Percentiles rank a stretch among this genome's conserved stretches.
Evolutionary conservation across 495 filamentous ascomycete species (phyloP).

Genomic region (Trichoderma gamsii): DNA sequence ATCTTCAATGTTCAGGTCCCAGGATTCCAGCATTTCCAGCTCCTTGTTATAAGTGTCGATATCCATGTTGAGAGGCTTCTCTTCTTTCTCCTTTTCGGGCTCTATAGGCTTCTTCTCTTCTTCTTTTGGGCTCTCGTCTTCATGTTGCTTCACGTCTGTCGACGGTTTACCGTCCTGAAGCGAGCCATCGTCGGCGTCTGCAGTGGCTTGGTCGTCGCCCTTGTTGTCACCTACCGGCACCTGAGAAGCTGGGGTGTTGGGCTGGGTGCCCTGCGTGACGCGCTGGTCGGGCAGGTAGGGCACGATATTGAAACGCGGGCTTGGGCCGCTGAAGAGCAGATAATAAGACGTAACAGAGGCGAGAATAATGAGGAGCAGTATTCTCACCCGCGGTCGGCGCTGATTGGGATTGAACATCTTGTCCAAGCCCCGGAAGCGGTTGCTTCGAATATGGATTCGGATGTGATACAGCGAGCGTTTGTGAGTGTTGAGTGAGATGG

Average conservation of each 20-base stretch:
- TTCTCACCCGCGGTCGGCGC: background rate
- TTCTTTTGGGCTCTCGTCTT: background rate
- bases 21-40: background rate
- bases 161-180: background rate
- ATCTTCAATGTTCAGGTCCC: conserved; percentile 14
- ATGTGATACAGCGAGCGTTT: background rate
- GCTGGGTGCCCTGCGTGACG: background rate
- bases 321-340: conserved; percentile 13
- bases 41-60: conserved; percentile 8
- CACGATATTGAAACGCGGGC: conserved; percentile 7
- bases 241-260: background rate
- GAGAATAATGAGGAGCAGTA: conserved; percentile 3
- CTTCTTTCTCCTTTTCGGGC: background rate
- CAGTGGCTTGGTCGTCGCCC: background rate
- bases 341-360: conserved; percentile 12
- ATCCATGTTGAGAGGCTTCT: conserved; percentile 10
- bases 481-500: background rate
- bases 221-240: background rate
- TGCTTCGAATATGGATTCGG: background rate
- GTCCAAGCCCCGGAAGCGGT: background rate
- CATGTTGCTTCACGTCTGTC: background rate
- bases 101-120: background rate
- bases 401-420: conserved; percentile 8
- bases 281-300: background rate
- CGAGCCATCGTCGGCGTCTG: conserved; percentile 1